Base-by-base conservation (phyloP, 768 basidiomycete species). In the Leccinum truebloodii region DNA sequence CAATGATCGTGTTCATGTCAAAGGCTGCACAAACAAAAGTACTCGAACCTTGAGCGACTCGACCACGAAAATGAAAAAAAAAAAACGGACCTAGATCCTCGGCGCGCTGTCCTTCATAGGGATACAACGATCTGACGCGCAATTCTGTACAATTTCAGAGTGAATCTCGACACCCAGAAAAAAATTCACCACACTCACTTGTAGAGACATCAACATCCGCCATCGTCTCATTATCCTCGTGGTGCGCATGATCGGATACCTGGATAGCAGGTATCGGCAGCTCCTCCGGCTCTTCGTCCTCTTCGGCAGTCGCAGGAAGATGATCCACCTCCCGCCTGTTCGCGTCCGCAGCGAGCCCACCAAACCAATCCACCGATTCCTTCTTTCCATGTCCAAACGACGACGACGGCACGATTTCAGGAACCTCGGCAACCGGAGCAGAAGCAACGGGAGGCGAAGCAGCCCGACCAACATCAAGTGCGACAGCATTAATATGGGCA, bases 291-390 rank as follows among this genome's bases (percentile, higher is more conserved):
- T 76, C 71, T 24, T 78, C 77, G 37, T 84, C 83, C 59, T 88
- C 91, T 60, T 87, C 86, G 6, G 63, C 73, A 44, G 82, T 87
- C 26, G 83, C 74, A 37, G 86, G 81, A 65, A 88, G 70, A 52
- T 72, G 76, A 55, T 68, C 74, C 24, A 70, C 72, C 32, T 70
- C 69, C 37, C 79, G 82, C 39, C 77, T 77, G 76, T 96, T 88
- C 3, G 34, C 61, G 30, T 72, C 71, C 41, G 89, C 90, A 13
- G 95, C 94, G 13, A 96, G 80, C 34, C 88, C 89, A 54, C 87
- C 83, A 70, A 92, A 94, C 95, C 95, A 98, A 67, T 94, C 95
- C 4, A 96, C 89, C 7, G 88, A 89, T 73, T 94, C 89, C 60
- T 87, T 79, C 67, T 89, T 83, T 57, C 75, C 81, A 35, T 80